phyloP scores from a whole-genome alignment of 768 basidiomycete genomes.

The Hericium coralloides region DNA sequence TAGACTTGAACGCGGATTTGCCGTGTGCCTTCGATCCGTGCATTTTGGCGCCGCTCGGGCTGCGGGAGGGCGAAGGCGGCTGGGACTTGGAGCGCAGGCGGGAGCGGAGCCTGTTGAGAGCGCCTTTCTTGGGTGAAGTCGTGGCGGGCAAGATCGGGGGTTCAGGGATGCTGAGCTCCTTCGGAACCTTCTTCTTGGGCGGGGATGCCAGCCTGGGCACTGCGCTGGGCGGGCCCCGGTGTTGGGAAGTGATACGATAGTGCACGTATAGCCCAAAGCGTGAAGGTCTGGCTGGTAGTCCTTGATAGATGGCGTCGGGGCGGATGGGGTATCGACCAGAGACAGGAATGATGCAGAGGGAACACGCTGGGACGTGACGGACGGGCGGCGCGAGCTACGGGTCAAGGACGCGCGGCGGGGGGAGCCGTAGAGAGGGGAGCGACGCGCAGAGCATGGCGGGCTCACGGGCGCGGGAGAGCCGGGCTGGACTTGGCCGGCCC shows the following conservation, averaged over 20 bases:
- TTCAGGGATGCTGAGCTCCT: conserved; percentile 31
- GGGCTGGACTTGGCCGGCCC: conserved; percentile 63
- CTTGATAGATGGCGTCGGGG: conserved; percentile 34
- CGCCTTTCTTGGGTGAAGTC: conserved; percentile 14
- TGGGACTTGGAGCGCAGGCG: conserved; percentile 30
- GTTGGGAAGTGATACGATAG: conserved; percentile 36
- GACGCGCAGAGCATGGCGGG: conserved; percentile 16
- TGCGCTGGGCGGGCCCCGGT: conserved; percentile 2
- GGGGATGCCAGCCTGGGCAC: not conserved
- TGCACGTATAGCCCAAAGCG: conserved; percentile 53
- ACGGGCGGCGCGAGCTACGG: conserved; percentile 21
- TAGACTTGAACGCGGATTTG: conserved; percentile 7
- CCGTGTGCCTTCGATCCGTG: conserved; percentile 12
- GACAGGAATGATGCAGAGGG: conserved; percentile 42
- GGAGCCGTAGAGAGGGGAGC: conserved; percentile 15
- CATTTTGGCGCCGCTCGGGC: conserved; percentile 3
- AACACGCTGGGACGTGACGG: conserved; percentile 29
- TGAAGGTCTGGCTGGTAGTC: conserved; percentile 48
- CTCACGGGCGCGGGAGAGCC: conserved; percentile 47
- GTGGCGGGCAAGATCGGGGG: conserved; percentile 30
- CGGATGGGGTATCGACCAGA: conserved; percentile 32
- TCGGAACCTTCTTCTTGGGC: not conserved
- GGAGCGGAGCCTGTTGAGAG: conserved; percentile 34
- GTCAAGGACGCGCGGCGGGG: conserved; percentile 25
- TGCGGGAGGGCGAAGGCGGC: conserved; percentile 18